These are phyloP conservation scores for Trichosporon sp. DNA, from an alignment of 1,284 basidiomycete species.

Conservation along the genomic window DNA sequence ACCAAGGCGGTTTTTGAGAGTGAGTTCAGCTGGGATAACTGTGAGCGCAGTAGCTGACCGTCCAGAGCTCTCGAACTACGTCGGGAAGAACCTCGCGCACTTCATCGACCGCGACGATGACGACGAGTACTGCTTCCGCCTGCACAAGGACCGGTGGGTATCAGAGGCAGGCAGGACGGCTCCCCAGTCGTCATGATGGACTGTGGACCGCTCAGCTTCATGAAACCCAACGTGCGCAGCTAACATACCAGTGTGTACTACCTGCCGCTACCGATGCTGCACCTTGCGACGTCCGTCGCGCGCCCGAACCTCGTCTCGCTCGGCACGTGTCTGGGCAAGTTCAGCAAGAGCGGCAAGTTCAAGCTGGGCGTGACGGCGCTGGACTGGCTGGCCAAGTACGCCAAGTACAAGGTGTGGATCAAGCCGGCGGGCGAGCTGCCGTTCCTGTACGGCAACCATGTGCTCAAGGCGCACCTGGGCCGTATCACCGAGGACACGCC, in stretches of 20 bases:
- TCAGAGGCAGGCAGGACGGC: neutral
- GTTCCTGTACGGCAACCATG: slow-evolving; percentile 97
- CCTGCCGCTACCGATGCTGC: slow-evolving; percentile 88
- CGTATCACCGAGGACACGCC: slow-evolving; percentile 98
- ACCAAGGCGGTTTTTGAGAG: slow-evolving; percentile 53
- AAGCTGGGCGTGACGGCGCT: slow-evolving; percentile 91
- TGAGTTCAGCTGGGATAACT: slow-evolving; percentile 23
- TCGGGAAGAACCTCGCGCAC: slow-evolving; percentile 52
- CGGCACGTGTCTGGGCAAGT: slow-evolving; percentile 97
- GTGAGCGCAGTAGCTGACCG: neutral
- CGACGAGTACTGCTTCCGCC: slow-evolving; percentile 70
- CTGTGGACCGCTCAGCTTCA: neutral
- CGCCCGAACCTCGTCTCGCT: slow-evolving; percentile 88
- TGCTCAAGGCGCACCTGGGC: slow-evolving; percentile 97
- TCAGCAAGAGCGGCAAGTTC: slow-evolving; percentile 96
- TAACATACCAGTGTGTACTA: slow-evolving; percentile 65
- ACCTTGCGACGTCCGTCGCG: slow-evolving; percentile 84
- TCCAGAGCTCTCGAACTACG: slow-evolving; percentile 51
- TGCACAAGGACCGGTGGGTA: slow-evolving; percentile 70
- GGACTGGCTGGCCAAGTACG: slow-evolving; percentile 92
- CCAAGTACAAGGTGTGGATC: slow-evolving; percentile 99
- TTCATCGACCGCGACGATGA: slow-evolving; percentile 51
- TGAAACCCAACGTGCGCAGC: no score
- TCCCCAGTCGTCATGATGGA: neutral
- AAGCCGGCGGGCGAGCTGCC: slow-evolving; percentile 99